Evolutionary conservation across 805 yeast genomes (phyloP).

Genomic region (baker's yeast (Saccharomyces cerevisiae)): DNA sequence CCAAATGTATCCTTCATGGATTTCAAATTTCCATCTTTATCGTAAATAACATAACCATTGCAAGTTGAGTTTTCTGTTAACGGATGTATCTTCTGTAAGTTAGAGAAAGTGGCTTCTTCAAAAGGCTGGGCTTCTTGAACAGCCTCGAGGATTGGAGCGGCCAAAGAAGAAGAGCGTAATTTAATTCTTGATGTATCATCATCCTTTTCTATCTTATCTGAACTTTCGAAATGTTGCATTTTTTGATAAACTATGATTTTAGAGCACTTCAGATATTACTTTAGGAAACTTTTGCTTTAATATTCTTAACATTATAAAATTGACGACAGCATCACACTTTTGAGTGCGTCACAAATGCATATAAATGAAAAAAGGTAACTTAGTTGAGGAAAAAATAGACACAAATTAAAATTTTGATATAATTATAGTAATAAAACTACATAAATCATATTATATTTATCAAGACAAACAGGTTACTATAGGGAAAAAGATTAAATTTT

Average conservation of each 20-base stretch:
- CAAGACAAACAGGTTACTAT: no score
- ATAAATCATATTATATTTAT: no score
- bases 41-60: not conserved
- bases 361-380: not conserved
- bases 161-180: conserved; percentile 58
- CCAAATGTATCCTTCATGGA: conserved; percentile 68
- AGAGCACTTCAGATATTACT: not conserved
- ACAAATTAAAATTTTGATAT: no score
- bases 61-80: not conserved
- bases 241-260: not conserved
- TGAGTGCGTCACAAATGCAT: not conserved
- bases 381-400: no score
- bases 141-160: conserved; percentile 88
- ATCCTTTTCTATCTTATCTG: not conserved
- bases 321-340: not conserved
- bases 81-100: not conserved
- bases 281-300: no score
- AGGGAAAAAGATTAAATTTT: no score
- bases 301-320: not conserved
- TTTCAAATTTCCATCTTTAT: not conserved
- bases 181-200: conserved; percentile 35
- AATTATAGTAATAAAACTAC: no score
- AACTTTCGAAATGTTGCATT: not conserved
- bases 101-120: conserved; percentile 44
- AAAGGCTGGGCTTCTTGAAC: conserved; percentile 95